phyloP scores from a whole-genome alignment of 257 asterid species.

The Craterostigma plantagineum region DNA sequence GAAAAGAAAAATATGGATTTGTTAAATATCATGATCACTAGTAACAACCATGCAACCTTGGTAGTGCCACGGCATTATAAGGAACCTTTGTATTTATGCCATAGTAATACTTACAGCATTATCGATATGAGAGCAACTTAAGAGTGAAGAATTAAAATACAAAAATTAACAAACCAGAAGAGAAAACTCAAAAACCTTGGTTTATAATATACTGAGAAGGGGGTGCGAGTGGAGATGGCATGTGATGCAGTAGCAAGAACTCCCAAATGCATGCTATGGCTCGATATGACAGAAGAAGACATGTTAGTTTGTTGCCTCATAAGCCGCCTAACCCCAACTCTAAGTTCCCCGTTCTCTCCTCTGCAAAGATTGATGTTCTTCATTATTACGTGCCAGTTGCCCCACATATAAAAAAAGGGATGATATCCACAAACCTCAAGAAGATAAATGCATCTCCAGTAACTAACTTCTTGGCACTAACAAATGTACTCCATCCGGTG shows the following conservation, averaged over 20 bases:
- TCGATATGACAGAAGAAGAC: constrained; percentile 95
- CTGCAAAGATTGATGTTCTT: constrained; percentile 21
- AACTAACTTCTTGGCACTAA: constrained; percentile 83
- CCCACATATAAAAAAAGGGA: background rate
- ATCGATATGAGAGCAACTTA: background rate
- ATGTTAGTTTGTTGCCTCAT: constrained; percentile 81
- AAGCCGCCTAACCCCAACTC: constrained; percentile 89
- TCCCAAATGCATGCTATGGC: constrained; percentile 98
- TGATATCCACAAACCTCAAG: constrained; percentile 36
- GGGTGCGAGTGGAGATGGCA: constrained; percentile 74
- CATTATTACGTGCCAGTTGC: constrained; percentile 5
- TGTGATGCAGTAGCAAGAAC: constrained; percentile 98
- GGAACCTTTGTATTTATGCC: too few relatives aligned
- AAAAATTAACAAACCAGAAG: background rate
- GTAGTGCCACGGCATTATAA: too few relatives aligned
- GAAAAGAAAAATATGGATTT: too few relatives aligned
- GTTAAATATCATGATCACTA: too few relatives aligned
- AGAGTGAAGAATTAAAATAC: background rate
- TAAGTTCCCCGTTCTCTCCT: constrained; percentile 89
- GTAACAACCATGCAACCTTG: too few relatives aligned
- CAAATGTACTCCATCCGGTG: constrained; percentile 98
- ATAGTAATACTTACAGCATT: too few relatives aligned
- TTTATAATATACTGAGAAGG: constrained; percentile 79
- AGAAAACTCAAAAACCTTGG: constrained; percentile 46
- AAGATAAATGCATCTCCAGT: constrained; percentile 98